phyloP scores from a whole-genome alignment of 257 asterid genomes.

The Primulina eburnea region DNA sequence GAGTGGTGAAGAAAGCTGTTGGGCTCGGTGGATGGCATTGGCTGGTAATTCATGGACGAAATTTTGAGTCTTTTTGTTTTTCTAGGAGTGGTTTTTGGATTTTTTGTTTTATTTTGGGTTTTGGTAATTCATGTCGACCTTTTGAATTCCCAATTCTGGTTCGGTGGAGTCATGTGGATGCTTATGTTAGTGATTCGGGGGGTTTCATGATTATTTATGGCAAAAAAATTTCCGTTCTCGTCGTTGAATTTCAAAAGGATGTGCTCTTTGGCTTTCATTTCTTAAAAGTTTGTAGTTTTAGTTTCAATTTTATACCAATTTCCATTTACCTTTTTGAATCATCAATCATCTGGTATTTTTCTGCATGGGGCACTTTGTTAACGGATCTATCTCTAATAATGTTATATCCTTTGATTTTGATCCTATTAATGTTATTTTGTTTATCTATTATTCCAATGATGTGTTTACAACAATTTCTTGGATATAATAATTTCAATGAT shows the following conservation, averaged over 20 bases:
- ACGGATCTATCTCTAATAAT: conserved; percentile 21
- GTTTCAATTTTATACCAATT: neutral
- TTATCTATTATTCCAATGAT: neutral
- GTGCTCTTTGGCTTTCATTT: neutral
- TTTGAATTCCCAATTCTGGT: neutral
- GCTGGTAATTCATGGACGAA: conserved; percentile 52
- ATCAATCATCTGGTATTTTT: neutral
- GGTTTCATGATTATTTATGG: neutral
- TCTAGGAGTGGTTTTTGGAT: neutral
- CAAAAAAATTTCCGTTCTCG: too few species aligned
- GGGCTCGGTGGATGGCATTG: conserved; percentile 99
- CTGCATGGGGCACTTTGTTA: conserved; percentile 16
- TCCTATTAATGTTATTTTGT: neutral
- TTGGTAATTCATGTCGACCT: neutral
- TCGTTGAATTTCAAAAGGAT: conserved; percentile 8
- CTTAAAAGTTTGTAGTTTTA: neutral
- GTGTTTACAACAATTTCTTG: too few species aligned
- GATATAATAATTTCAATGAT: neutral
- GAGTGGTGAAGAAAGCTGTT: conserved; percentile 91
- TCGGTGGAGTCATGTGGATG: conserved; percentile 13
- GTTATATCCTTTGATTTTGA: neutral
- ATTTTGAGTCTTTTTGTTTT: neutral
- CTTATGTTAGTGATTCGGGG: neutral
- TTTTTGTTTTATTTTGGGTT: conserved; percentile 1
- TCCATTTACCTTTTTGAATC: neutral